Evolutionary conservation across 108 stramenopile genomes (phyloP).

Genomic region (Stephanodiscus minutulus): DNA sequence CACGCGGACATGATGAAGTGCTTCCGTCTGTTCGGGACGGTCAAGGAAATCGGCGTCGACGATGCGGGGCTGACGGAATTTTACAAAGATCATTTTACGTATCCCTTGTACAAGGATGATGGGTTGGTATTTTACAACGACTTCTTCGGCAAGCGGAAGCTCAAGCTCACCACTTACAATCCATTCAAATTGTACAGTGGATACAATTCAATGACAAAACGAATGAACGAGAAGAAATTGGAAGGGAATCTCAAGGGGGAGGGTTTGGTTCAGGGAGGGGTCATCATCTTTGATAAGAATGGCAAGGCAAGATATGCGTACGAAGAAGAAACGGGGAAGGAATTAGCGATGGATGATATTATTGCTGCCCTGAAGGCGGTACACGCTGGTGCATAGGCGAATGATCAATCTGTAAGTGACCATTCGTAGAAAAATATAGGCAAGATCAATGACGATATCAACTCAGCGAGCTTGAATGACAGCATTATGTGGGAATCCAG

Average conservation of each 20-base stretch:
- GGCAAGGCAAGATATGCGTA: constrained; percentile 69
- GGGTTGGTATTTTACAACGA: constrained; percentile 65
- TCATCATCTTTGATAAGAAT: constrained; percentile 68
- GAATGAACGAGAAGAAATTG: constrained; percentile 58
- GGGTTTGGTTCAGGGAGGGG: constrained; percentile 77
- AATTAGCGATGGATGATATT: constrained; percentile 59
- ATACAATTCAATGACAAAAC: constrained; percentile 37
- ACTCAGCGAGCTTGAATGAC: constrained; percentile 16
- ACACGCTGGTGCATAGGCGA: not conserved
- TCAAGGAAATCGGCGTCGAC: constrained; percentile 86
- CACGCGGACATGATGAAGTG: constrained; percentile 42
- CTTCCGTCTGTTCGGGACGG: constrained; percentile 59
- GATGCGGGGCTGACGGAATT: constrained; percentile 77
- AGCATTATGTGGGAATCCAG: not conserved
- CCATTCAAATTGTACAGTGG: constrained; percentile 53
- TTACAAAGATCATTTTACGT: constrained; percentile 56
- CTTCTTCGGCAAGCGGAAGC: constrained; percentile 60
- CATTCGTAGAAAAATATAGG: not conserved
- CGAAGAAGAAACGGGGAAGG: constrained; percentile 69
- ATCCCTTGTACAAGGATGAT: constrained; percentile 71
- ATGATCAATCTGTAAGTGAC: not conserved
- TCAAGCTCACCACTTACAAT: constrained; percentile 47
- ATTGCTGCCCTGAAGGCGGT: constrained; percentile 50
- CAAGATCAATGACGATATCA: not conserved
- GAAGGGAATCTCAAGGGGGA: constrained; percentile 83